Evolutionary conservation across 352 stramenopile species (phyloP), one percentile per base, ranked within the genome.

Genomic region (Phytopythium kandeliae): DNA sequence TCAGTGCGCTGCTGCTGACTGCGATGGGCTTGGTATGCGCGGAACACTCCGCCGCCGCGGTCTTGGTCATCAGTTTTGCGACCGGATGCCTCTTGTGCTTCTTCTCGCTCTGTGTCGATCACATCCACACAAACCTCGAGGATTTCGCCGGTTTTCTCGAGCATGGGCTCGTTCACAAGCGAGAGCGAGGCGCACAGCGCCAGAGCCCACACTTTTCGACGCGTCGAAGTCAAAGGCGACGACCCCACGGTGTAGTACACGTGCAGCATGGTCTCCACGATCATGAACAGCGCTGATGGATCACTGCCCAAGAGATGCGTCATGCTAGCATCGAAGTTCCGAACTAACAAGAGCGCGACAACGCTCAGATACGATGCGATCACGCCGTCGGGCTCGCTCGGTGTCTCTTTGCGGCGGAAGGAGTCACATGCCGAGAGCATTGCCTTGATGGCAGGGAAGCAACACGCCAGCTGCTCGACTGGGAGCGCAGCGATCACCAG

Each of bases 171-270:
- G 33, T 63, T 62, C 31, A 69, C 46, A 26, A 82, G 33, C 31
- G 71, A 60, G 5, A 89, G 54, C 2, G 71, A 57, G 1, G 66
- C 61, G 34, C 68, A 78, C 17, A 92, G 55, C 12, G 63, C 67
- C n/a, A 87, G 13, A 1, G 74, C 63, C 84, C 84, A 95, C 31
- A 87, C 54, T 52, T 91, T 92, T 34, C 77, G 69, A 37, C 70
- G 60, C 45, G 69, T 50, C n/a, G 82, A 28, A 0, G 70, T 71
- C 57, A 92, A 58, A 16, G 77, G 82, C 41, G 76, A 75, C 6
- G 72, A 73, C 0, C 74, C 74, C 4, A 90, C 65, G 17, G 63
- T 81, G 53, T 89, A 92, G 50, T 87, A 92, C 54, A 90, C 69
- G 41, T 62, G 56, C 12, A 95, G 62, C 72, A 91, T 78, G 16